Conservation (phyloP, 2,329 filamentous ascomycete species). For the Monilinia aucupariae region DNA sequence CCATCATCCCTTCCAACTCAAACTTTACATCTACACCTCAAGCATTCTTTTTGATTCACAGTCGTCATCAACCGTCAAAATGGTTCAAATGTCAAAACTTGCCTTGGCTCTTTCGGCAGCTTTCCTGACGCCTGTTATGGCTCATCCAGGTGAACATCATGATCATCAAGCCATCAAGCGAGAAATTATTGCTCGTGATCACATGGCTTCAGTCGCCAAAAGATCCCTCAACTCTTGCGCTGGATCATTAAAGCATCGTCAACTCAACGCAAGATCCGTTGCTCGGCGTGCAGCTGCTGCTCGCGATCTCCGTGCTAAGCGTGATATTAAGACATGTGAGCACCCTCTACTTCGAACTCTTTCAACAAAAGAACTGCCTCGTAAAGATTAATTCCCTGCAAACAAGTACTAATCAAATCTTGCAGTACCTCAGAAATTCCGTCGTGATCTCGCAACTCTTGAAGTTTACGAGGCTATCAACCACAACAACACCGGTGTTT, state of each 20-base stretch:
- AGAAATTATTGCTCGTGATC: constrained; percentile 13
- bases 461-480: constrained; percentile 14
- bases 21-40: not conserved
- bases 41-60: not conserved
- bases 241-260: constrained; percentile 35
- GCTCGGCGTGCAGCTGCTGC: constrained; percentile 34
- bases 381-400: too few species aligned
- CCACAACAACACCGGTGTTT: constrained; percentile 17
- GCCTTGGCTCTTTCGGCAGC: not conserved
- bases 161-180: constrained; percentile 12
- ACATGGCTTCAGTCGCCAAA: constrained; percentile 12
- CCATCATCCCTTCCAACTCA: not conserved
- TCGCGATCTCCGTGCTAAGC: constrained; percentile 21
- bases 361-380: not conserved
- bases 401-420: not conserved
- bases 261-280: constrained; percentile 33
- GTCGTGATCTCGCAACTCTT: constrained; percentile 14
- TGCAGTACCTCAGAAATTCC: constrained; percentile 14
- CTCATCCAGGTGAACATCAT: constrained; percentile 17
- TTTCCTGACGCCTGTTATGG: not conserved
- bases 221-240: constrained; percentile 34
- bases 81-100: constrained; percentile 13
- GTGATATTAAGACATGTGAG: constrained; percentile 8
- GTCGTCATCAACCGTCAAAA: not conserved
- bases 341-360: not conserved